Conservation (phyloP, 2,329 filamentous ascomycete genomes). For the Triangularia verruculosa region DNA sequence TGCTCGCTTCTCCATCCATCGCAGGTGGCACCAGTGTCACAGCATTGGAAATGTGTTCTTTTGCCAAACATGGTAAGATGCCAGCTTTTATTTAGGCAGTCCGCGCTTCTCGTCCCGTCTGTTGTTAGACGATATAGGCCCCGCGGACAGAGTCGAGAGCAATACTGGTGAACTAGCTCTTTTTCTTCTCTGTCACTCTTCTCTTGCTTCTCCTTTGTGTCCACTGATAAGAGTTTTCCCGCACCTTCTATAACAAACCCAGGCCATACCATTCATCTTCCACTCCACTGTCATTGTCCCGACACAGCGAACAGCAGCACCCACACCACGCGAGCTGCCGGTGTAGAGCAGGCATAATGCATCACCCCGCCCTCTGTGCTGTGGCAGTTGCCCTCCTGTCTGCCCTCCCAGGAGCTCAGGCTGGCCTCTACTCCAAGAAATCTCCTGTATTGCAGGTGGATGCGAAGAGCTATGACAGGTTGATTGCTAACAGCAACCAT, state of each 20-base stretch:
- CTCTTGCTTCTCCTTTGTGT: constrained; percentile 1
- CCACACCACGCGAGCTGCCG: neutral
- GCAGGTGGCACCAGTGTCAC: constrained; percentile 21
- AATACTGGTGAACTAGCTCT: constrained; percentile 11
- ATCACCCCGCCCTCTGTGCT: constrained; percentile 52
- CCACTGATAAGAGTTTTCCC: neutral
- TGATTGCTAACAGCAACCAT: constrained; percentile 87
- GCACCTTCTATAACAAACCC: neutral
- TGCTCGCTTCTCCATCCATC: constrained; percentile 19
- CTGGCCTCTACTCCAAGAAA: constrained; percentile 78
- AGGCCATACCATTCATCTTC: neutral
- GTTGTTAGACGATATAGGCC: constrained; percentile 6
- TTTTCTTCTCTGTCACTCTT: neutral
- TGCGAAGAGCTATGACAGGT: constrained; percentile 71
- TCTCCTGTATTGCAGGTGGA: constrained; percentile 84
- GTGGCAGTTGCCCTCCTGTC: constrained; percentile 62
- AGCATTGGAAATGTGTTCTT: constrained; percentile 31
- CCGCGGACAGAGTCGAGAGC: neutral
- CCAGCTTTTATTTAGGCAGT: constrained; percentile 24
- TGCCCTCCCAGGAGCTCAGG: constrained; percentile 61
- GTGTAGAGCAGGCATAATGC: constrained; percentile 42
- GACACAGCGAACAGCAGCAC: neutral
- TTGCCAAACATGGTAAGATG: constrained; percentile 31
- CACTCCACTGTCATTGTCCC: neutral
- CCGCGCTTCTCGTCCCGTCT: constrained; percentile 1